These are phyloP conservation scores for Cercis canadensis DNA, from an alignment of 306 rosid genomes.

Conservation along the genomic window DNA sequence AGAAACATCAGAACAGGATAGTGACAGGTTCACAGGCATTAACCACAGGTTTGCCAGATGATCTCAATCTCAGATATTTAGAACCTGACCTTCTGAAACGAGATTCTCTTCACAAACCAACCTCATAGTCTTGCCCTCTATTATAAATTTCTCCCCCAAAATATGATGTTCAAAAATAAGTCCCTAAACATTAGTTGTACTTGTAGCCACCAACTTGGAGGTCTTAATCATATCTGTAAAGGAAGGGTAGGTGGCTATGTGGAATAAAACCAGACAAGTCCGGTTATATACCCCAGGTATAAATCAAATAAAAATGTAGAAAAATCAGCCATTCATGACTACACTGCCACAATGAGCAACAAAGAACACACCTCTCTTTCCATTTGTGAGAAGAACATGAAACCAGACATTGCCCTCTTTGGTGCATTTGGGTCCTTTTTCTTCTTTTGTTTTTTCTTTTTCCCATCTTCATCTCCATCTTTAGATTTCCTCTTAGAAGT, in stretches of 20 bases:
- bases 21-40: not conserved
- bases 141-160: slow-evolving; percentile 12
- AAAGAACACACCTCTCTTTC: slow-evolving; percentile 85
- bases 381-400: slow-evolving; percentile 96
- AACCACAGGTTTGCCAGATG: not conserved
- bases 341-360: not conserved
- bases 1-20: not conserved
- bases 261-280: not conserved
- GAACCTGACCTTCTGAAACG: not conserved
- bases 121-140: slow-evolving; percentile 5
- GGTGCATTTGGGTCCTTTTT: slow-evolving; percentile 98
- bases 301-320: too few relatives aligned
- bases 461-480: slow-evolving; percentile 85
- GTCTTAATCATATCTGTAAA: too few relatives aligned
- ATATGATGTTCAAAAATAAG: not conserved
- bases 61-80: slow-evolving; percentile 7
- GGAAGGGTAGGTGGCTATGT: slow-evolving; percentile 5
- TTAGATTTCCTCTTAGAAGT: slow-evolving; percentile 61
- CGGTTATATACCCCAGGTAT: too few relatives aligned
- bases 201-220: not conserved
- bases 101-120: slow-evolving; percentile 4
- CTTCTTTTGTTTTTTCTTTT: slow-evolving; percentile 49
- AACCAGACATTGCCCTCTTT: slow-evolving; percentile 92
- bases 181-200: not conserved
- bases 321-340: not conserved